These are phyloP conservation scores for Solanum lignicaule DNA, from an alignment of 257 asterid species.

Conservation along the genomic window DNA sequence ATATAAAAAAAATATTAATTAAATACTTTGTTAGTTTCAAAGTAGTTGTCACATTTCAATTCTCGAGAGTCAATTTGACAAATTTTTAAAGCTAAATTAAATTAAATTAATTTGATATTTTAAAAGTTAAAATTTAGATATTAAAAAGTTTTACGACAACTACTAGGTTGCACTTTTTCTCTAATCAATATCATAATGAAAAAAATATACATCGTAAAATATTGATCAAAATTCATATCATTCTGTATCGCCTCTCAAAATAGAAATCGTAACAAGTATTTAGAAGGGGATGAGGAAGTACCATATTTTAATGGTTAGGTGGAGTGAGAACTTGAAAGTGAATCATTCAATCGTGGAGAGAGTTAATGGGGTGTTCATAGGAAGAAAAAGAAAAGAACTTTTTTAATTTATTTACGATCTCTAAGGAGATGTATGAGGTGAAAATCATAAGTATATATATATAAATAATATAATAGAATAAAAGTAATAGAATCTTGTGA, in stretches of 20 bases:
- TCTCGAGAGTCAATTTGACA: rapidly evolving
- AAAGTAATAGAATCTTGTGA: too few relatives aligned
- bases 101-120: too few relatives aligned
- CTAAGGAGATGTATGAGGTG: not conserved
- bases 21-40: too few relatives aligned
- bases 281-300: not conserved
- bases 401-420: too few relatives aligned
- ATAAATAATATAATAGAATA: too few relatives aligned
- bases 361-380: not conserved
- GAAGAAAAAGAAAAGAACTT: too few relatives aligned
- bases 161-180: not conserved
- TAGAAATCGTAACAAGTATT: not conserved
- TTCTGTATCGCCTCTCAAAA: not conserved
- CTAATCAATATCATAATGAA: not conserved
- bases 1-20: too few relatives aligned
- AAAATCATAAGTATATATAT: not conserved
- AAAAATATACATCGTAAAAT: not conserved
- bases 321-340: not conserved
- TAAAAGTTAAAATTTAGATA: too few relatives aligned
- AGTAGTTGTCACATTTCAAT: too few relatives aligned
- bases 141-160: too few relatives aligned
- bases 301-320: not conserved
- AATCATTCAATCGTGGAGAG: not conserved
- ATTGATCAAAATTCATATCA: not conserved
- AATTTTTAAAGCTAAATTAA: too few relatives aligned